Conservation (phyloP, 202 grass and related monocot species). For the Sporobolus alterniflorus region DNA sequence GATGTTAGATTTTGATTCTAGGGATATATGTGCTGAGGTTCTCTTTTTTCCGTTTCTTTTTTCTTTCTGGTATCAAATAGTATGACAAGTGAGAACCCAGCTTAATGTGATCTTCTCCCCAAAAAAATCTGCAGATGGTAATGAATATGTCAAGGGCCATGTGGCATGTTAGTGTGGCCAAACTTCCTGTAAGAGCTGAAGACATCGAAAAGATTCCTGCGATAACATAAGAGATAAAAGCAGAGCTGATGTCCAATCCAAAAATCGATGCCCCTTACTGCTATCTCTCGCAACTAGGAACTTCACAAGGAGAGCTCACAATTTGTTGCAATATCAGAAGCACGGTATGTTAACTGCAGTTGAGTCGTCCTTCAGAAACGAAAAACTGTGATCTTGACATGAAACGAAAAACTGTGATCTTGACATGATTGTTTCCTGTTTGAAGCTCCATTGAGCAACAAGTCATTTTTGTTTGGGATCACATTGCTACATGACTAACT, state of each 20-base stretch:
- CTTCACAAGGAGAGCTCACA: conserved; percentile 54
- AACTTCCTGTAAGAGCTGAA: conserved; percentile 55
- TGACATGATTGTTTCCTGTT: conserved; percentile 15
- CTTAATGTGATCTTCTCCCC: conserved; percentile 10
- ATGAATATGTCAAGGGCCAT: conserved; percentile 69
- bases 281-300: conserved; percentile 61
- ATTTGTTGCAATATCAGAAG: conserved; percentile 65
- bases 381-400: not conserved
- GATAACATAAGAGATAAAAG: conserved; percentile 69
- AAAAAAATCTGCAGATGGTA: conserved; percentile 50
- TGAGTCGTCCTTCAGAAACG: not conserved
- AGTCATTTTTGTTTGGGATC: not conserved
- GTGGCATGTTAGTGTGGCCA: conserved; percentile 54
- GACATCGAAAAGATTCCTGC: conserved; percentile 67
- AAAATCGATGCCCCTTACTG: conserved; percentile 70
- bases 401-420: not conserved
- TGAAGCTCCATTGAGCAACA: not conserved
- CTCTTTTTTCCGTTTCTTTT: not conserved
- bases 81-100: not conserved
- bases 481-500: not conserved
- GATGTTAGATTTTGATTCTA: not conserved
- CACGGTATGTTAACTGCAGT: conserved; percentile 51
- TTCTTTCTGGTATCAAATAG: not conserved
- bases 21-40: not conserved
- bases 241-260: conserved; percentile 44